Evolutionary conservation across 139 green algal genomes (phyloP).

Genomic region (Picochlorum sp.): DNA sequence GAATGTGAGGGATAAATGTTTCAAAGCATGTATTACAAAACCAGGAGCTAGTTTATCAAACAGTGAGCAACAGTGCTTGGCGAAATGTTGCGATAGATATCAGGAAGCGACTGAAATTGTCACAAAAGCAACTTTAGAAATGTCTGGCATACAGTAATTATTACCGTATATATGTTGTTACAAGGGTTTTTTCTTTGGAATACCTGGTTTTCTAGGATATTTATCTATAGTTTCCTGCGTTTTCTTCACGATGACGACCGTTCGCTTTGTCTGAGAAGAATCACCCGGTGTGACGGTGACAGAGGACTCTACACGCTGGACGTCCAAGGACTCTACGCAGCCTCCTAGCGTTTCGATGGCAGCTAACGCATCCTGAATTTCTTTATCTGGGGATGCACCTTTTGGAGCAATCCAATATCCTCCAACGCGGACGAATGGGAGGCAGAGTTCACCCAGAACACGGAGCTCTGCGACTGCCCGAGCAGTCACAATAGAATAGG

Average conservation of each 20-base stretch:
- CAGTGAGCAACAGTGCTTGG: constrained; percentile 81
- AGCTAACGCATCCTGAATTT: constrained; percentile 32
- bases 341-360: constrained; percentile 59
- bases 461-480: constrained; percentile 76
- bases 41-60: constrained; percentile 74
- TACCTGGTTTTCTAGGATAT: constrained; percentile 57
- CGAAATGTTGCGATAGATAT: constrained; percentile 72
- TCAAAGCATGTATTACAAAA: constrained; percentile 81
- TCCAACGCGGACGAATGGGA: constrained; percentile 69
- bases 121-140: constrained; percentile 32
- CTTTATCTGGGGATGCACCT: constrained; percentile 46
- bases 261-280: constrained; percentile 20
- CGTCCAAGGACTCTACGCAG: constrained; percentile 12
- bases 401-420: constrained; percentile 81
- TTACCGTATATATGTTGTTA: constrained; percentile 5
- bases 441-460: constrained; percentile 81
- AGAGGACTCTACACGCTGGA: constrained; percentile 51
- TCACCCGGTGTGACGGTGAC: background rate
- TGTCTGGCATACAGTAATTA: constrained; percentile 25
- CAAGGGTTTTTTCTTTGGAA: constrained; percentile 58
- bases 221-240: constrained; percentile 28
- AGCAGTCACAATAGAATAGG: constrained; percentile 64
- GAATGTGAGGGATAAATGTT: constrained; percentile 93
- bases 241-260: constrained; percentile 54
- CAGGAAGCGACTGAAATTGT: constrained; percentile 37